Evolutionary conservation across 2,329 filamentous ascomycete species (phyloP).

Genomic region (Boeremia lycopersici): DNA sequence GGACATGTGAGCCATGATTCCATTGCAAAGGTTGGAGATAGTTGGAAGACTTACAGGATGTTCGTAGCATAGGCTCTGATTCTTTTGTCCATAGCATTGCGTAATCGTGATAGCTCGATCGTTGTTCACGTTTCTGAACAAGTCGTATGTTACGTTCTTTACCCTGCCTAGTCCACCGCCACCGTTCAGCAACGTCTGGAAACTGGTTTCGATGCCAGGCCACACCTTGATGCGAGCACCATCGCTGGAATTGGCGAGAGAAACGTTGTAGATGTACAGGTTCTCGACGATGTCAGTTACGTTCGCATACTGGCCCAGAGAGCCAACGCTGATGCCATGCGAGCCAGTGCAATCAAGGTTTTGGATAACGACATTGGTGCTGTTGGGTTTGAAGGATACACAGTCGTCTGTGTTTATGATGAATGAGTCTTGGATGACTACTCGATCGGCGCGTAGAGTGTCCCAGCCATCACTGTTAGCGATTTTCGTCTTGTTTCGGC

Average conservation of each 20-base stretch:
- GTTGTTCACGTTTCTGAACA: conserved; percentile 62
- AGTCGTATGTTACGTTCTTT: conserved; percentile 67
- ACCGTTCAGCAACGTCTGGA: conserved; percentile 42
- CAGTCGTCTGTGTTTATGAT: conserved; percentile 63
- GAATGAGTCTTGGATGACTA: conserved; percentile 67
- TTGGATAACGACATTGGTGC: conserved; percentile 68
- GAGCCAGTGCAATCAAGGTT: conserved; percentile 68
- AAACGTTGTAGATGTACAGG: conserved; percentile 55
- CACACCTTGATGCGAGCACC: conserved; percentile 73
- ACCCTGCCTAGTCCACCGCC: conserved; percentile 66
- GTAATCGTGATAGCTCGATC: conserved; percentile 65
- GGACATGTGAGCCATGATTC: neutral
- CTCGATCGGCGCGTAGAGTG: conserved; percentile 61
- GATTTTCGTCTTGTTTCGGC: neutral
- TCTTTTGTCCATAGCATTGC: conserved; percentile 66
- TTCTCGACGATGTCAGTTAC: conserved; percentile 69
- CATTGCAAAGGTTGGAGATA: conserved; percentile 20
- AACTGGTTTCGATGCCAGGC: conserved; percentile 58
- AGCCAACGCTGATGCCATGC: conserved; percentile 71
- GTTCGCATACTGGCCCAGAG: conserved; percentile 67
- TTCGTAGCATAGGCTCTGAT: conserved; percentile 60
- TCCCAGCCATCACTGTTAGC: conserved; percentile 53
- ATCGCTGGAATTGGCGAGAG: conserved; percentile 51
- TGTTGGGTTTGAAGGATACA: conserved; percentile 71
- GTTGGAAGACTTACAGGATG: conserved; percentile 56